A percentile compares a stretch with the other conserved stretches of the same genome.
Evolutionary conservation across 1,284 basidiomycete species (phyloP).

Genomic region (Trichosporon faecale): DNA sequence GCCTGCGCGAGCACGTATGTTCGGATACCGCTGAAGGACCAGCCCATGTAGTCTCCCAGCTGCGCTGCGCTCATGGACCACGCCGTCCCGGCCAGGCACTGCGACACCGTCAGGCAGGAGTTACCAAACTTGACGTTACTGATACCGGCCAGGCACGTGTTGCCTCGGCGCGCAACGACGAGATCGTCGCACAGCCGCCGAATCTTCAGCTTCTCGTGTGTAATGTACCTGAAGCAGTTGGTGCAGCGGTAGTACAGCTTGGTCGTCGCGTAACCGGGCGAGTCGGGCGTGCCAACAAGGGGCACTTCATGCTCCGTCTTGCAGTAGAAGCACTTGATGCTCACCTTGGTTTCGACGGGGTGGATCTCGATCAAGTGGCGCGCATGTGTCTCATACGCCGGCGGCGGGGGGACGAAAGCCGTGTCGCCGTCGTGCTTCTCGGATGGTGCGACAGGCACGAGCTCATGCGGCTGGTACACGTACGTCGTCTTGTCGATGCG

Average conservation of each 20-base stretch:
- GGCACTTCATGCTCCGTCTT: neutral
- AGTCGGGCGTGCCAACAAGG: slow-evolving; percentile 14
- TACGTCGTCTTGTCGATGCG: slow-evolving; percentile 21
- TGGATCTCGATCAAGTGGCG: slow-evolving; percentile 17
- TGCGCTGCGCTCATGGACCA: neutral
- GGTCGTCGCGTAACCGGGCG: slow-evolving; percentile 17
- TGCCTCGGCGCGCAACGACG: slow-evolving; percentile 34
- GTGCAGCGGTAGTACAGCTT: slow-evolving; percentile 15
- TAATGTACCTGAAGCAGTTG: slow-evolving; percentile 16
- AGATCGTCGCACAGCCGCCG: slow-evolving; percentile 64
- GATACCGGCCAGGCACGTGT: slow-evolving; percentile 11
- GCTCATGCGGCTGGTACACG: slow-evolving; percentile 15
- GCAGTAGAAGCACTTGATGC: slow-evolving; percentile 25
- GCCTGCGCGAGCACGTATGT: neutral
- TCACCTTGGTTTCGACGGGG: slow-evolving; percentile 5
- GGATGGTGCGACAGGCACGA: neutral
- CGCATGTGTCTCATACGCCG: slow-evolving; percentile 13
- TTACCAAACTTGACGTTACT: neutral
- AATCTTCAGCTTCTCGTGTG: slow-evolving; percentile 24
- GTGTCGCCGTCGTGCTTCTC: neutral
- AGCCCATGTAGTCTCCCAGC: neutral
- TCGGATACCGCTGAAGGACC: neutral
- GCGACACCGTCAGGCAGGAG: neutral
- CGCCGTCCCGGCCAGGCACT: neutral
- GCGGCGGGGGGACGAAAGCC: slow-evolving; percentile 2